phyloP scores from a whole-genome alignment of 2,329 filamentous ascomycete species.

The Fusarium chaquense region DNA sequence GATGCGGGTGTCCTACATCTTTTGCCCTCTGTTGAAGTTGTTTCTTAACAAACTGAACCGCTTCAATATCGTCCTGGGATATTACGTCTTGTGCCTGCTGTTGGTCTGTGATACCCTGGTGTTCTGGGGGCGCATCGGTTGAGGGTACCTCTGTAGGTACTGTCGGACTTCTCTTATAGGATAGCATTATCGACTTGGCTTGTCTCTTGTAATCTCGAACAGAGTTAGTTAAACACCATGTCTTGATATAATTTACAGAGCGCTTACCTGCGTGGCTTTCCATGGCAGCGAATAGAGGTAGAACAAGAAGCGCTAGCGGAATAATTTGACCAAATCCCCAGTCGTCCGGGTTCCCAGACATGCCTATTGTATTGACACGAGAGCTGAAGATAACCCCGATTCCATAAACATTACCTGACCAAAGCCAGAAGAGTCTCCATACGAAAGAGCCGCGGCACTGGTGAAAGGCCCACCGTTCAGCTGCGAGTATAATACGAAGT shows the following conservation, averaged over 20 bases:
- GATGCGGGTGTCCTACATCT: neutral
- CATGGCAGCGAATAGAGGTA: neutral
- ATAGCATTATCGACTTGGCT: neutral
- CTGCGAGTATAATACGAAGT: accelerated
- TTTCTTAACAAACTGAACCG: accelerated
- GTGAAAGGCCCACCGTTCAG: slow-evolving; percentile 3
- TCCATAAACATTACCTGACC: neutral
- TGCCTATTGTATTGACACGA: accelerated
- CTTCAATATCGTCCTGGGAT: neutral
- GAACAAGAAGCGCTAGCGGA: neutral
- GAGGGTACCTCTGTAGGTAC: neutral
- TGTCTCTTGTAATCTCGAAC: neutral
- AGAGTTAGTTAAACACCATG: accelerated
- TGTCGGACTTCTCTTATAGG: no score
- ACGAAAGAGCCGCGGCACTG: neutral
- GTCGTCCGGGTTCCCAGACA: neutral
- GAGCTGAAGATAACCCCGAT: neutral
- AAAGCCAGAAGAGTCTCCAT: slow-evolving; percentile 2
- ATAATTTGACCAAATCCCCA: slow-evolving; percentile 10
- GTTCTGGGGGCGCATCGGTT: no score
- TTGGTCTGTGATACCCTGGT: no score
- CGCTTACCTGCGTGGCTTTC: neutral
- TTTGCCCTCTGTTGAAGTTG: accelerated
- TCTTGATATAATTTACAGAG: accelerated
- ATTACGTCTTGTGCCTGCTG: neutral